Percentiles rank a stretch among this genome's conserved stretches.
Conservation (phyloP, 768 basidiomycete genomes). For the Dacryopinax primogenitus region DNA sequence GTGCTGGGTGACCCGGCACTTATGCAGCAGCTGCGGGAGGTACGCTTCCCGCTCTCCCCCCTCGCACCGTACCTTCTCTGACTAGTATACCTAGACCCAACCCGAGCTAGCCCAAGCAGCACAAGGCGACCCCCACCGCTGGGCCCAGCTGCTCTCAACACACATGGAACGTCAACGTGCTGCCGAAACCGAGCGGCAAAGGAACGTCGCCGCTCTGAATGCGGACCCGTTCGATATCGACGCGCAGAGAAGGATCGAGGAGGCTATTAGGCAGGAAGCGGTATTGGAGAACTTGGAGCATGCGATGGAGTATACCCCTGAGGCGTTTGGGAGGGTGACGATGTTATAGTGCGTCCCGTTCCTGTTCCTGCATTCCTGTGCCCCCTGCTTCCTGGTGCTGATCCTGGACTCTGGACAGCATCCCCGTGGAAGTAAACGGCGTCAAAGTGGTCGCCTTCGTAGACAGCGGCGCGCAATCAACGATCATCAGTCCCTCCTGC, state of each 20-base stretch:
- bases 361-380: too few species aligned
- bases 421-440: constrained; percentile 85
- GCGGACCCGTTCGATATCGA: constrained; percentile 85
- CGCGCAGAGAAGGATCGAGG: constrained; percentile 86
- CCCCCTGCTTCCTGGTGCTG: too few species aligned
- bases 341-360: constrained; percentile 78
- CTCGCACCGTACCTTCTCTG: not conserved
- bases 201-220: constrained; percentile 55
- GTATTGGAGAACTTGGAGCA: constrained; percentile 87
- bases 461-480: constrained; percentile 93
- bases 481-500: constrained; percentile 89
- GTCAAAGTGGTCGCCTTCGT: constrained; percentile 90
- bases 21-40: constrained; percentile 60
- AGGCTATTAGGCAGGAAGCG: constrained; percentile 77
- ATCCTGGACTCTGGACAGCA: constrained; percentile 34
- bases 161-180: constrained; percentile 43
- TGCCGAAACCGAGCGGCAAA: constrained; percentile 44
- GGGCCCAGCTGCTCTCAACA: constrained; percentile 58
- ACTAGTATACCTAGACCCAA: constrained; percentile 39
- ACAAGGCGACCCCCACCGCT: constrained; percentile 48
- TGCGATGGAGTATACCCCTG: constrained; percentile 86
- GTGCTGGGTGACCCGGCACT: constrained; percentile 70
- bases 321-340: constrained; percentile 82
- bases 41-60: constrained; percentile 27
- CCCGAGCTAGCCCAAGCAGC: constrained; percentile 73